Percentiles rank a stretch among this genome's conserved stretches.
phyloP scores from a whole-genome alignment of 371 early-diverging fungal genomes.

The Batkoa obscura region DNA sequence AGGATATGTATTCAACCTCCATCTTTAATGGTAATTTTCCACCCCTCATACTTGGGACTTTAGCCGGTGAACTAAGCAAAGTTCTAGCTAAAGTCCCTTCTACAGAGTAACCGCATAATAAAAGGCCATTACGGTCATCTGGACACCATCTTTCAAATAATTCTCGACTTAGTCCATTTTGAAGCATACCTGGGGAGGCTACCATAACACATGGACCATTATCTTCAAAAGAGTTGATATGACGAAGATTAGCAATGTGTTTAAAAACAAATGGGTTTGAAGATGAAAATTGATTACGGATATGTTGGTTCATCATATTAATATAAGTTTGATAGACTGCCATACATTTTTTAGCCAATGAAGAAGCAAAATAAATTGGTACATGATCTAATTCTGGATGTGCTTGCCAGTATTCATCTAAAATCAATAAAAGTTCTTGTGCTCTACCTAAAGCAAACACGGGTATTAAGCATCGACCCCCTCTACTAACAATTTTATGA shows the following conservation, averaged over 20 bases:
- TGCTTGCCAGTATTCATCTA: slow-evolving; percentile 98
- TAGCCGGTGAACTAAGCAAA: slow-evolving; percentile 88
- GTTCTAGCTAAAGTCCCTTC: slow-evolving; percentile 97
- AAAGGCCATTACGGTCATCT: slow-evolving; percentile 86
- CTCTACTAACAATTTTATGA: slow-evolving; percentile 84
- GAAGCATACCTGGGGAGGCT: slow-evolving; percentile 99
- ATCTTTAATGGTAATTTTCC: slow-evolving; percentile 73
- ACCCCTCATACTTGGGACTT: slow-evolving; percentile 78
- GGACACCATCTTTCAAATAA: slow-evolving; percentile 97
- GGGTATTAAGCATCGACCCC: slow-evolving; percentile 96
- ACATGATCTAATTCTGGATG: slow-evolving; percentile 88
- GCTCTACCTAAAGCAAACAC: slow-evolving; percentile 99
- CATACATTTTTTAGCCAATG: slow-evolving; percentile 97
- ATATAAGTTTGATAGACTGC: slow-evolving; percentile 98
- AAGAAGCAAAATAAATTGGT: slow-evolving; percentile 97
- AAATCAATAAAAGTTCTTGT: slow-evolving; percentile 95
- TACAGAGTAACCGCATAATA: slow-evolving; percentile 98
- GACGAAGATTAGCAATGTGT: slow-evolving; percentile 86
- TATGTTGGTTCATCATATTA: slow-evolving; percentile 98
- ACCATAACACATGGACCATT: slow-evolving; percentile 99
- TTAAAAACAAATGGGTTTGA: slow-evolving; percentile 98
- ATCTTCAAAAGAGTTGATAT: slow-evolving; percentile 89
- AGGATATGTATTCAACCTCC: slow-evolving; percentile 96
- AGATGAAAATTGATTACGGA: slow-evolving; percentile 77
- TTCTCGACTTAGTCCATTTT: slow-evolving; percentile 96